Conservation (phyloP, 2,329 filamentous ascomycete genomes). For the Xylaria sp. region DNA sequence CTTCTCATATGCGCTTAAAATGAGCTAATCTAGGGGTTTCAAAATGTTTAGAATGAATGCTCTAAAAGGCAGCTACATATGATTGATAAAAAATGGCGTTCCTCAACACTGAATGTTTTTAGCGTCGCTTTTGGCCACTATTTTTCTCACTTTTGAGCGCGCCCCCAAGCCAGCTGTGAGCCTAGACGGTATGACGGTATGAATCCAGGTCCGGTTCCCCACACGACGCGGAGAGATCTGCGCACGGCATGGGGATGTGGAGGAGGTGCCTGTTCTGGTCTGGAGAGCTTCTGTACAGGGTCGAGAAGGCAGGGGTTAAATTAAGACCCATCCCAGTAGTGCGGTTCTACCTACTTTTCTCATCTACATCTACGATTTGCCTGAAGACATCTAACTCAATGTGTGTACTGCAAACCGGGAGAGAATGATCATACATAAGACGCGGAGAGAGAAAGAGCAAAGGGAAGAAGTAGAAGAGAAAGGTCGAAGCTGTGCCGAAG, state of each 20-base stretch:
- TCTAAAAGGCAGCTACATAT: background rate
- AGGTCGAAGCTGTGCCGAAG: conserved; percentile 10
- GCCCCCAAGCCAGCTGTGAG: too few species aligned
- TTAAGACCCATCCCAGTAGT: background rate
- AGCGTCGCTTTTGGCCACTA: background rate
- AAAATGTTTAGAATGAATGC: background rate
- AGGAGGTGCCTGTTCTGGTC: background rate
- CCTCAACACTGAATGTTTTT: background rate
- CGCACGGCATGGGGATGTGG: background rate
- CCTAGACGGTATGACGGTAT: background rate
- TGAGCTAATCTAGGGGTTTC: background rate
- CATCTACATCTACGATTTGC: background rate
- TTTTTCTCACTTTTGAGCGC: background rate
- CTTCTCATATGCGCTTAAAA: background rate
- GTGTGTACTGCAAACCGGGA: background rate
- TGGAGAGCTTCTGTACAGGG: background rate
- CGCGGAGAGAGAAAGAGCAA: conserved; percentile 4
- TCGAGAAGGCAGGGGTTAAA: conserved; percentile 3
- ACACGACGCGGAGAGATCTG: conserved; percentile 11
- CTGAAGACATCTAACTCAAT: background rate
- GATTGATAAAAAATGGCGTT: background rate
- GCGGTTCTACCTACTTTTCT: conserved; percentile 4
- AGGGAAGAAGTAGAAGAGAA: conserved; percentile 13
- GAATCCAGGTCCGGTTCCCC: background rate
- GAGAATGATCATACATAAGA: conserved; percentile 19